These are phyloP conservation scores for Nadsonia fulvescens DNA, from an alignment of 805 yeast species.

Conservation along the genomic window DNA sequence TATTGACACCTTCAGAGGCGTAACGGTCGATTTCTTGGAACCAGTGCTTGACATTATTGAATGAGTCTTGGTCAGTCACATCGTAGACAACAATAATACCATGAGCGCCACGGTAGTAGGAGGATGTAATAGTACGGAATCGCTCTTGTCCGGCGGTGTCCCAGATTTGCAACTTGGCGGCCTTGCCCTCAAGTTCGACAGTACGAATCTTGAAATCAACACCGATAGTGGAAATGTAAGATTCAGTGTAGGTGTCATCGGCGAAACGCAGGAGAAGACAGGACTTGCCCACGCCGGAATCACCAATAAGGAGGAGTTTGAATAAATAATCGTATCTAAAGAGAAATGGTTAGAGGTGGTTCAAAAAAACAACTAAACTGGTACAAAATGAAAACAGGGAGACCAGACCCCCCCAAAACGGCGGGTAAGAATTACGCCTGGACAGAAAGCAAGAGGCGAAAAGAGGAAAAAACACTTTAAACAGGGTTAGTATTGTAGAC, in stretches of 20 bases:
- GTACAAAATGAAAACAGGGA: too few relatives aligned
- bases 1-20: constrained; percentile 95
- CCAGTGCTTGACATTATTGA: constrained; percentile 96
- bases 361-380: too few relatives aligned
- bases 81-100: constrained; percentile 96
- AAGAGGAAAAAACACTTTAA: too few relatives aligned
- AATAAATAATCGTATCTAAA: constrained; percentile 93
- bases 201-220: constrained; percentile 68
- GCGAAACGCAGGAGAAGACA: constrained; percentile 90
- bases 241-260: constrained; percentile 92
- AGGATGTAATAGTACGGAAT: constrained; percentile 91
- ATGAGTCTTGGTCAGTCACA: constrained; percentile 76
- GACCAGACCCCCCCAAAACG: too few relatives aligned
- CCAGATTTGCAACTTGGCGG: constrained; percentile 96
- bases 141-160: constrained; percentile 99
- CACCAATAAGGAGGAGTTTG: constrained; percentile 88
- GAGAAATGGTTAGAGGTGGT: too few relatives aligned
- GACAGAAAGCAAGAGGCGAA: too few relatives aligned
- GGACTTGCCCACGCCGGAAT: constrained; percentile 97
- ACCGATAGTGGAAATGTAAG: constrained; percentile 93
- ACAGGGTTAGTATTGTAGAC: too few relatives aligned
- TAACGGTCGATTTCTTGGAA: constrained; percentile 95
- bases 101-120: constrained; percentile 96
- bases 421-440: too few relatives aligned
- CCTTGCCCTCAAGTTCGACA: constrained; percentile 82